Percentiles rank a stretch among this genome's conserved stretches.
Evolutionary conservation across 768 basidiomycete genomes (phyloP).

Genomic region (Lanmaoa pseudosensibilis): DNA sequence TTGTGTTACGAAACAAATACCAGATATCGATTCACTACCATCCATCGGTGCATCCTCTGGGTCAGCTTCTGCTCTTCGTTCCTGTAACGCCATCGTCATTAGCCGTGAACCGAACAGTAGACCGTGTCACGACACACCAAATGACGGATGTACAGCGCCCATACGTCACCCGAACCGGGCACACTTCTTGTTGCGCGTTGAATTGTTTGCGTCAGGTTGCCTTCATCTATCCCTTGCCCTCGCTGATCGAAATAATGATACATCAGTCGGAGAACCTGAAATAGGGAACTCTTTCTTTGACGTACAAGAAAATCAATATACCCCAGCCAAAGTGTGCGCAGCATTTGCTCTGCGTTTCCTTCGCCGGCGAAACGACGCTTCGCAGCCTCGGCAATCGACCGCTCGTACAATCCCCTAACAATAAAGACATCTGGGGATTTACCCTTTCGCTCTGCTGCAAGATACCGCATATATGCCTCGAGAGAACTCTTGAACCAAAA

Average conservation of each 20-base stretch:
- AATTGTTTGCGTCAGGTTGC: conserved; percentile 43
- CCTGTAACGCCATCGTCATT: conserved; percentile 15
- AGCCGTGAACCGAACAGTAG: not conserved
- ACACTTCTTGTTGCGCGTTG: conserved; percentile 68
- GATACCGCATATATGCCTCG: conserved; percentile 61
- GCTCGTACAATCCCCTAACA: conserved; percentile 63
- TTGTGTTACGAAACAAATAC: conserved; percentile 10
- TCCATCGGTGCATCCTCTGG: conserved; percentile 21
- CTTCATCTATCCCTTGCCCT: conserved; percentile 43
- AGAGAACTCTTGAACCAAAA: conserved; percentile 40
- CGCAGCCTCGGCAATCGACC: conserved; percentile 73
- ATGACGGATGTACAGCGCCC: conserved; percentile 75
- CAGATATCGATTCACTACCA: conserved; percentile 26
- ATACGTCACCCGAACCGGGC: conserved; percentile 74
- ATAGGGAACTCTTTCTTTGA: not conserved
- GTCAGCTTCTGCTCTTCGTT: conserved; percentile 14
- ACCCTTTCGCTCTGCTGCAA: conserved; percentile 59
- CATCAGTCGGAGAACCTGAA: not conserved
- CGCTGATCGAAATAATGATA: not conserved
- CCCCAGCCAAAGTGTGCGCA: conserved; percentile 70
- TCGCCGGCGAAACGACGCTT: conserved; percentile 56
- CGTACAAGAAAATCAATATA: conserved; percentile 72
- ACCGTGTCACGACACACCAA: conserved; percentile 45
- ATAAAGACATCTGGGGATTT: conserved; percentile 60
- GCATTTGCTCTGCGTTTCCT: conserved; percentile 52